Evolutionary conservation across 2,329 filamentous ascomycete genomes (phyloP).

Genomic region (Aspergillus eucalypticola): DNA sequence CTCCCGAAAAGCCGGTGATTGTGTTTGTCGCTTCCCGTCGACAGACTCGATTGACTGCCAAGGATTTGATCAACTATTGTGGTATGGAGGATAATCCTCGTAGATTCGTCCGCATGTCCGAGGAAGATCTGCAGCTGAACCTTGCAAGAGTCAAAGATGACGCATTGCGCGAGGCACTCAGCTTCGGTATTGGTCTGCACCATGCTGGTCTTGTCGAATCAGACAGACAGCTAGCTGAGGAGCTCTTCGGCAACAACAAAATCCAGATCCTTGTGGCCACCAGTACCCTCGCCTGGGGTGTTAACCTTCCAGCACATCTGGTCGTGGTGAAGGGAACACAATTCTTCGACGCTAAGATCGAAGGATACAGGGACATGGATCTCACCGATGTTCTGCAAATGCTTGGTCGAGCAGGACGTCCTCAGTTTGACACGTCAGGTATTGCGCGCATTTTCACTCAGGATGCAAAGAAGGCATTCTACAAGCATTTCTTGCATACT

Average conservation of each 20-base stretch:
- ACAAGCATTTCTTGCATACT: constrained; percentile 98
- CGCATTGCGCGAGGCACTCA: constrained; percentile 87
- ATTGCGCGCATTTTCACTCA: constrained; percentile 98
- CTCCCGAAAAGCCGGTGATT: constrained; percentile 94
- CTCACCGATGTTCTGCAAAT: constrained; percentile 97
- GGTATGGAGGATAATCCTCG: constrained; percentile 98
- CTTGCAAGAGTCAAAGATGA: constrained; percentile 91
- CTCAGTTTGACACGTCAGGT: constrained; percentile 93
- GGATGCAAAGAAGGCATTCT: constrained; percentile 97
- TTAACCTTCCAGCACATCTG: constrained; percentile 93
- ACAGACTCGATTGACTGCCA: constrained; percentile 91
- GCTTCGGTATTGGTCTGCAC: constrained; percentile 94
- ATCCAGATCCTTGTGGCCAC: constrained; percentile 96
- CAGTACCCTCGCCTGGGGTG: constrained; percentile 95
- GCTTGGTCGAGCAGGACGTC: constrained; percentile 90
- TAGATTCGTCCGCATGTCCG: constrained; percentile 88
- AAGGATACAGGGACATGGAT: constrained; percentile 98
- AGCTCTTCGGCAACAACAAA: constrained; percentile 95
- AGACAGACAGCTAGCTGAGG: constrained; percentile 86
- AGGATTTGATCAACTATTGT: constrained; percentile 94
- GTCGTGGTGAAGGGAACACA: constrained; percentile 98
- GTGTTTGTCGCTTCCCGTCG: constrained; percentile 95
- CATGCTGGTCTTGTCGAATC: constrained; percentile 96
- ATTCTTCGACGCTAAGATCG: constrained; percentile 96
- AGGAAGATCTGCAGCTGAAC: constrained; percentile 87